Evolutionary conservation across 257 asterid species (phyloP).

Genomic region (Haberlea rhodopensis): DNA sequence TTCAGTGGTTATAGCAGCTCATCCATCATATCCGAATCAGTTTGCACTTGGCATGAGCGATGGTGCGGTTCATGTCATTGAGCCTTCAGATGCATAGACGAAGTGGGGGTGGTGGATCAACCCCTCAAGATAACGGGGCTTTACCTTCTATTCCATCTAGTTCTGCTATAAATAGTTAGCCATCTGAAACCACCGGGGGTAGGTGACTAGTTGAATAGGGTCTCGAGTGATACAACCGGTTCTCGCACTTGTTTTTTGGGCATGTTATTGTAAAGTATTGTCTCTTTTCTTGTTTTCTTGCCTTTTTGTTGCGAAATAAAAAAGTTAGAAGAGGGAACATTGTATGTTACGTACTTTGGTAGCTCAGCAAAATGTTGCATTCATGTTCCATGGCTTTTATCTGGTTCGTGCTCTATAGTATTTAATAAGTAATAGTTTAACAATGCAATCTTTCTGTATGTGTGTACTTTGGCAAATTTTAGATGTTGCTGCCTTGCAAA

Average conservation of each 20-base stretch:
- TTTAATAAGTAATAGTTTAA: too few species aligned
- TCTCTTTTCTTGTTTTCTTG: constrained; percentile 7
- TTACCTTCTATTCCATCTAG: constrained; percentile 68
- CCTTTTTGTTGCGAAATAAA: too few species aligned
- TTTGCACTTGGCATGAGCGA: constrained; percentile 96
- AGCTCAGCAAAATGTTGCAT: neutral
- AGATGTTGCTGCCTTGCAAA: too few species aligned
- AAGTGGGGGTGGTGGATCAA: constrained; percentile 82
- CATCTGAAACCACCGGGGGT: constrained; percentile 85
- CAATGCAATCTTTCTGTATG: neutral
- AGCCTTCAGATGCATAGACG: constrained; percentile 76
- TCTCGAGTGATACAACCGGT: constrained; percentile 10
- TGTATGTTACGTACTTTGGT: neutral
- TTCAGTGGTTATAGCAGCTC: constrained; percentile 84
- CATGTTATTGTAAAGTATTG: constrained; percentile 34
- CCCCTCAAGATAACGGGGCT: constrained; percentile 71
- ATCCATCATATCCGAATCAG: constrained; percentile 74
- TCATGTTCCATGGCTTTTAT: neutral
- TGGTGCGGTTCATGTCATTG: constrained; percentile 80
- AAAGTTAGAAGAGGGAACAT: neutral
- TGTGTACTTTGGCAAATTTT: neutral
- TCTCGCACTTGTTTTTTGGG: constrained; percentile 16
- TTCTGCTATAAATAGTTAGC: constrained; percentile 83
- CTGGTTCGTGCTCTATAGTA: neutral
- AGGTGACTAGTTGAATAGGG: constrained; percentile 42